Evolutionary conservation across 1,284 basidiomycete genomes (phyloP).

Genomic region (Pterula multifida): DNA sequence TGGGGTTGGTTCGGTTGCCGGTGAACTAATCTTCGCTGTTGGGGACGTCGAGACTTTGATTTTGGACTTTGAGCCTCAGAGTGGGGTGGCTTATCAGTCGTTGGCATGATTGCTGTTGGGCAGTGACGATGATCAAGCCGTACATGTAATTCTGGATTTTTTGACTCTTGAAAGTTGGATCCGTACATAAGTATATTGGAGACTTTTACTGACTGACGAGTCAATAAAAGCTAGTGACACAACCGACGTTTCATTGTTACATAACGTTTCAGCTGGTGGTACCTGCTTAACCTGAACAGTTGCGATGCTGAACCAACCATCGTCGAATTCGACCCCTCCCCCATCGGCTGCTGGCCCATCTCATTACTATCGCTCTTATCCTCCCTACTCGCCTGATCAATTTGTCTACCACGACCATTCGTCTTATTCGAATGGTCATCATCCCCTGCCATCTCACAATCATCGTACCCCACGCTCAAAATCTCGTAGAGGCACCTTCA

Average conservation of each 20-base stretch:
- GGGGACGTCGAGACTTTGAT: background rate
- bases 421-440: background rate
- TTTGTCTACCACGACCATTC: background rate
- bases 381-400: background rate
- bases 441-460: background rate
- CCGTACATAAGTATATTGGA: background rate
- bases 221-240: background rate
- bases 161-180: too few relatives aligned
- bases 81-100: background rate
- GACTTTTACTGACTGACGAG: background rate
- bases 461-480: background rate
- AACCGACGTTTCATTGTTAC: too few relatives aligned
- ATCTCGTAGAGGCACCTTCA: background rate
- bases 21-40: background rate
- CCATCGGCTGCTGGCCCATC: background rate
- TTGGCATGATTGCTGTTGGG: background rate
- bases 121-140: background rate
- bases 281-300: background rate
- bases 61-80: background rate
- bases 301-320: background rate
- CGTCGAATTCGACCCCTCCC: background rate
- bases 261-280: too few relatives aligned
- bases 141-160: background rate
- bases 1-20: background rate
- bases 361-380: background rate